Evolutionary conservation across 2,329 filamentous ascomycete species (phyloP), one percentile per base, ranked within the genome.

Genomic region (Botrytis aclada): DNA sequence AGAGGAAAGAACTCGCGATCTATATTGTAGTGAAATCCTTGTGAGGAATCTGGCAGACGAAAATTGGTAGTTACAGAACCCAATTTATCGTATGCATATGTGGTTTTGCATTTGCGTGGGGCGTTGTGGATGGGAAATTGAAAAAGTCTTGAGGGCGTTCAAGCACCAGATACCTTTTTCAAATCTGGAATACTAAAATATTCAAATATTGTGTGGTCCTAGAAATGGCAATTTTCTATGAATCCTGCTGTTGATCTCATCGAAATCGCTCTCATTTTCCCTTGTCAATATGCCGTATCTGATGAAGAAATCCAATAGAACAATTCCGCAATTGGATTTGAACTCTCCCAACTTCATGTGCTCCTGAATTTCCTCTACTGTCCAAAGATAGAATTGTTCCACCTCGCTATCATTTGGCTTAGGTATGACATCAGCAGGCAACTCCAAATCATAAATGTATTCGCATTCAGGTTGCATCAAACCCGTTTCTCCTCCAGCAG

Each of bases 391-490:
- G 81, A 98, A 98, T 74, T 89, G 88, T 79, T 94, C 93, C 7
- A 97, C 96, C 84, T 99, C 96, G 70, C 92, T 90, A 81, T 99
- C 96, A 73, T 92, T 91, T 29, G 95, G 95, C 80, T 87, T 88
- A 20, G 92, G 94, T 51, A 88, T 84, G 6, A 94, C 86, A 74
- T 90, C 89, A 8, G 84, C 82, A 3, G 91, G 88, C 75, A 99
- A 84, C 82, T 94, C 90, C 75, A 98, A 84, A 81, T 99, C 94
- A 83, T 96, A 99, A 62, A 97, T 85, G 85, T 94, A 98, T 83
- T 98, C 92, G 79, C 90, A 91, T 83, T 98, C 96, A 0, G 96
- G 96, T 83, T 97, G 95, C 80, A 97, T 86, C 79, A 97, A 86
- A 18, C 91, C 92, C 16, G 87, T 89, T 83, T 98, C 94, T 16